Evolutionary conservation across 805 yeast genomes (phyloP).

Genomic region (Ogataea wickerhamii): DNA sequence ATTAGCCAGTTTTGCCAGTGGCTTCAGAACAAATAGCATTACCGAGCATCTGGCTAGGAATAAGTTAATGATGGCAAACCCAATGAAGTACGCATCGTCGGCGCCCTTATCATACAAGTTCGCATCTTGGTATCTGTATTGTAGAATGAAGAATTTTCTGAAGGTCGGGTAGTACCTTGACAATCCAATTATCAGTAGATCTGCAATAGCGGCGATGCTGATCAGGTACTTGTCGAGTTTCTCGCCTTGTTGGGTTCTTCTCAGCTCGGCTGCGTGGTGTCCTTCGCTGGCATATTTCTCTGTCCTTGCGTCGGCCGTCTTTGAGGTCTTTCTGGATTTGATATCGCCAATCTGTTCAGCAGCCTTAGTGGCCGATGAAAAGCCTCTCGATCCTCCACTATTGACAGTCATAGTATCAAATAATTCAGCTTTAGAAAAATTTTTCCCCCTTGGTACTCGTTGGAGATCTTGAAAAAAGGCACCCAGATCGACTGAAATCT

Average conservation of each 20-base stretch:
- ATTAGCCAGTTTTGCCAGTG: conserved; percentile 46
- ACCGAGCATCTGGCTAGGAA: conserved; percentile 57
- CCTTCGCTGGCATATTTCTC: too few species aligned
- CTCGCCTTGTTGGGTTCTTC: conserved; percentile 10
- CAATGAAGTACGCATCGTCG: conserved; percentile 52
- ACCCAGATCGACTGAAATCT: too few species aligned
- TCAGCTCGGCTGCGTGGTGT: too few species aligned
- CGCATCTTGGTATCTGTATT: conserved; percentile 32
- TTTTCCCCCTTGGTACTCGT: too few species aligned
- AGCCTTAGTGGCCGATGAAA: too few species aligned
- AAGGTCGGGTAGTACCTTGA: conserved; percentile 25
- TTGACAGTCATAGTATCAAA: too few species aligned
- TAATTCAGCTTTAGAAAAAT: too few species aligned
- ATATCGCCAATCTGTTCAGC: too few species aligned
- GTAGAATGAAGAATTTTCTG: conserved; percentile 39
- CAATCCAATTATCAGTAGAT: conserved; percentile 13
- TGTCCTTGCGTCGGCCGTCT: too few species aligned
- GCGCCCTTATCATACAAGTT: conserved; percentile 50
- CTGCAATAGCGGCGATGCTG: conserved; percentile 14
- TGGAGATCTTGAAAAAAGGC: too few species aligned
- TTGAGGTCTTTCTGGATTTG: too few species aligned
- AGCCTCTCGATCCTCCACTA: too few species aligned
- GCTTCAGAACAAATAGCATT: conserved; percentile 56
- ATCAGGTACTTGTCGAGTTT: conserved; percentile 21
- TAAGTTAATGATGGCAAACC: conserved; percentile 52